A percentile compares a stretch with the other conserved stretches of the same genome.
These are phyloP conservation scores for Wickerhamomyces chaumierensis DNA, from an alignment of 805 yeast species.

Conservation along the genomic window DNA sequence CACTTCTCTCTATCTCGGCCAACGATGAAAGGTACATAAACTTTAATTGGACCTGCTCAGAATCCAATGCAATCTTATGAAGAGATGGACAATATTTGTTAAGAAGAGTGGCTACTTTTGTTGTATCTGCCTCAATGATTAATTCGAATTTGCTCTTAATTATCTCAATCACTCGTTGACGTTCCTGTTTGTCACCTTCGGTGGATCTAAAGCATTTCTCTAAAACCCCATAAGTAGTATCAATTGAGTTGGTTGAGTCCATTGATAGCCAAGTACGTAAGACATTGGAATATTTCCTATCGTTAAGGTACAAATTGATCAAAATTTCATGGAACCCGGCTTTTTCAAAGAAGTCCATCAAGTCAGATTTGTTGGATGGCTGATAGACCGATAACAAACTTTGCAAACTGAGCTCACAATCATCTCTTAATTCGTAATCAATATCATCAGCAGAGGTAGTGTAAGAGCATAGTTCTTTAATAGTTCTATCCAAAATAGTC, in stretches of 20 bases:
- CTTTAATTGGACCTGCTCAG: conserved; percentile 14
- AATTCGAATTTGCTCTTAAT: conserved; percentile 8
- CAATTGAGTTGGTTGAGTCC: conserved; percentile 16
- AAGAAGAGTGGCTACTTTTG: conserved; percentile 17
- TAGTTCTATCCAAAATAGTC: conserved; percentile 34
- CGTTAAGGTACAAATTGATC: conserved; percentile 41
- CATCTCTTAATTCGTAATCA: conserved; percentile 26
- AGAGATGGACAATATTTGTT: conserved; percentile 14
- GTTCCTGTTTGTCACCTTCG: conserved; percentile 10
- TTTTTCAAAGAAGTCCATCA: conserved; percentile 39
- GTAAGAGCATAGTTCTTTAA: conserved; percentile 37
- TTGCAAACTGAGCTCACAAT: conserved; percentile 69
- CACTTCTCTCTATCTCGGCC: conserved; percentile 12
- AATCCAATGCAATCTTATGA: conserved; percentile 8
- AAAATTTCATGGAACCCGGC: conserved; percentile 51
- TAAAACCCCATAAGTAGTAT: conserved; percentile 17
- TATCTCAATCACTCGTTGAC: conserved; percentile 10
- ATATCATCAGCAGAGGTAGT: conserved; percentile 10
- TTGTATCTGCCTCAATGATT: conserved; percentile 20
- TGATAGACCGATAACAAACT: conserved; percentile 57
- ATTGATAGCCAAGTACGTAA: conserved; percentile 39
- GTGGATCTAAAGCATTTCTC: conserved; percentile 18
- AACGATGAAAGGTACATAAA: conserved; percentile 15
- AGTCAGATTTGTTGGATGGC: conserved; percentile 38
- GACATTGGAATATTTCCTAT: conserved; percentile 40